Percentiles rank a stretch among this genome's conserved stretches.
Evolutionary conservation across 1,139 yeast species (phyloP).

Genomic region (Taphrina deformans): DNA sequence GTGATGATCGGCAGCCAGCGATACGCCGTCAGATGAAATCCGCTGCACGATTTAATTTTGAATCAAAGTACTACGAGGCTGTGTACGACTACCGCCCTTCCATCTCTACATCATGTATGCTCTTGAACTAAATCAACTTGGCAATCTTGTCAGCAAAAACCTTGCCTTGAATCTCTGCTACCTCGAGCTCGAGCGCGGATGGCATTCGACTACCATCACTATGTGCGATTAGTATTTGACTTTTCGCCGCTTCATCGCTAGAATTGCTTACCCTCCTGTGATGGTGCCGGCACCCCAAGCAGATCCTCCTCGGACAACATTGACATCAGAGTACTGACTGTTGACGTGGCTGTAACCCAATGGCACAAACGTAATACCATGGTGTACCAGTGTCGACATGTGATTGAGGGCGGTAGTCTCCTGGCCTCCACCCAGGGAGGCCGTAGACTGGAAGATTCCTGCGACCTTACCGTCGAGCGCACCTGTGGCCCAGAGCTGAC

Average conservation of each 20-base stretch:
- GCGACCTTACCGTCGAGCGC: constrained; percentile 59
- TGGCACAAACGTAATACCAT: constrained; percentile 57
- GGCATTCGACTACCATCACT: constrained; percentile 68
- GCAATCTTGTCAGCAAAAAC: constrained; percentile 47
- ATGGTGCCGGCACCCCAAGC: constrained; percentile 79
- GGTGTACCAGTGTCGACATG: constrained; percentile 58
- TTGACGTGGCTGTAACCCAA: constrained; percentile 58
- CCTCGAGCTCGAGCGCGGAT: constrained; percentile 57
- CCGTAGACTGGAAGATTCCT: constrained; percentile 60
- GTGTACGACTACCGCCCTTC: background rate
- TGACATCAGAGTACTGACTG: constrained; percentile 55
- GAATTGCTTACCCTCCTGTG: constrained; percentile 19
- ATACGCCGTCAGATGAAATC: background rate
- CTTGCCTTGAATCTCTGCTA: constrained; percentile 66
- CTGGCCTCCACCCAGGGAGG: constrained; percentile 66
- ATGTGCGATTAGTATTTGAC: constrained; percentile 62
- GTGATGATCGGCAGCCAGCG: background rate
- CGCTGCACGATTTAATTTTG: background rate
- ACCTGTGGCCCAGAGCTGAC: constrained; percentile 63
- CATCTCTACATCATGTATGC: background rate
- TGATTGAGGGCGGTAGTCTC: constrained; percentile 57
- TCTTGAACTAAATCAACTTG: background rate
- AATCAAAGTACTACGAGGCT: no score
- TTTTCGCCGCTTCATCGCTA: background rate
- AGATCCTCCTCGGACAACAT: constrained; percentile 68